Evolutionary conservation across 2,329 filamentous ascomycete genomes (phyloP), one percentile per base, ranked within the genome.

Genomic region (Triangularia setosa): DNA sequence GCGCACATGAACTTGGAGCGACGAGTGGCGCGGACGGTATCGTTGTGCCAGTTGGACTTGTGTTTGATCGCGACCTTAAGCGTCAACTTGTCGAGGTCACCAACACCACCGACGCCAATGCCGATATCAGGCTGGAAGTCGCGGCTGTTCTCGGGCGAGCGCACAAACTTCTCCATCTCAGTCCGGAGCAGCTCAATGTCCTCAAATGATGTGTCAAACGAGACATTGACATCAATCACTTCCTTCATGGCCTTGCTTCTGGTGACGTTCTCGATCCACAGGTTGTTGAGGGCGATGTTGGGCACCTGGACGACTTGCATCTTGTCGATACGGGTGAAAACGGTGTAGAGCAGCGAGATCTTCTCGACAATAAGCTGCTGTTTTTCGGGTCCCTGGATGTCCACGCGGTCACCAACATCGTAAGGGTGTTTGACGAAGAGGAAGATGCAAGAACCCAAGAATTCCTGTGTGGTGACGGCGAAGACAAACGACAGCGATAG

Each of bases 1-100:
- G 95, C 95, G 74, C 93, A 97, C 88, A 98, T 96, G 79, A 99
- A 98, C 78, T 97, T 98, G 75, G 91, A 96, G 66, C 94, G 88
- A 60, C 93, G 88, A 6, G 90, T 85, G 18, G 89, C 89, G 48
- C 93, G 90, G 48, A 97, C 84, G 1, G 86, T 83, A 70, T 97
- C 94, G 77, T 97, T 93, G 70, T 92, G 87, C 91, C 91, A 94
- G 79, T 94, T 95, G 64, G 89, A 92, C 79, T 98, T 98, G 83
- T 98, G 93, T 73, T 90, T 88, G 73, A 97, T 93, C 71, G 91
- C 89, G 44, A 97, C 83, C 71, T 88, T 87, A 62, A 99, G 85
- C 71, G 90, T 85, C 59, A 98, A 82, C 79, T 97, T 97, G 78
- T 96, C 91, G 80, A 96, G 87, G 72, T 93, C 90, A 48, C 89